Conservation (phyloP, 2,329 filamentous ascomycete species). For the Penicillium nordicum region DNA sequence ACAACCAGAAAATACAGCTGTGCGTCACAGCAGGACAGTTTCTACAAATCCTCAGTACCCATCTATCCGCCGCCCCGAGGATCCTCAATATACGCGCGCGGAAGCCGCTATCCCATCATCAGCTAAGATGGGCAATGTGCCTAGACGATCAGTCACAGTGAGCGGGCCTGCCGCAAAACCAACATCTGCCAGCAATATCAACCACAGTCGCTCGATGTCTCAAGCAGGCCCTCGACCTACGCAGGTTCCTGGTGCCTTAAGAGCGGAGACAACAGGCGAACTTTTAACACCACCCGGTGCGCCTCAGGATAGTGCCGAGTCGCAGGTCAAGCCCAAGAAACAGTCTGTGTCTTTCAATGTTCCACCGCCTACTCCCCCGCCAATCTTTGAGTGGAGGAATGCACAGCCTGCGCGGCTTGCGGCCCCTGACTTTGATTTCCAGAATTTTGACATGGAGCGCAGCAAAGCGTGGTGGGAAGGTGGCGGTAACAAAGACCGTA, state of each 20-base stretch:
- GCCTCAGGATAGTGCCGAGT: constrained; percentile 19
- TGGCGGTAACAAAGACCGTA: constrained; percentile 45
- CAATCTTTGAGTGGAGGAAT: constrained; percentile 64
- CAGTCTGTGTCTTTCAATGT: constrained; percentile 47
- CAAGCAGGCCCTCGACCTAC: constrained; percentile 8
- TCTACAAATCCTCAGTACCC: constrained; percentile 23
- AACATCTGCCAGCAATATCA: neutral
- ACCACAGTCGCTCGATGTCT: constrained; percentile 16
- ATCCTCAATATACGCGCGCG: constrained; percentile 22
- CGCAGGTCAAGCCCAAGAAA: constrained; percentile 34
- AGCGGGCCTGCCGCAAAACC: constrained; percentile 16
- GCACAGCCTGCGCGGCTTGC: constrained; percentile 61
- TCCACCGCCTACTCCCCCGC: constrained; percentile 46
- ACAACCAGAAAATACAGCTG: constrained; percentile 11
- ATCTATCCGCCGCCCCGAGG: constrained; percentile 14
- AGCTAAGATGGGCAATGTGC: constrained; percentile 21
- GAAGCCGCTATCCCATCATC: constrained; percentile 9
- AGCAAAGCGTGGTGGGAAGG: constrained; percentile 76
- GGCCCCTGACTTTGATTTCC: constrained; percentile 59
- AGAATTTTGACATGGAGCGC: constrained; percentile 47
- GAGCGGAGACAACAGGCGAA: constrained; percentile 14
- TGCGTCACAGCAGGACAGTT: constrained; percentile 17
- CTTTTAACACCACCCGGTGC: constrained; percentile 15
- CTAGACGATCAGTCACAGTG: constrained; percentile 29
- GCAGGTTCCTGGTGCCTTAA: neutral